Evolutionary conservation across 352 stramenopile genomes (phyloP), one percentile per base, ranked within the genome.

Genomic region (Blastocystis sp.): DNA sequence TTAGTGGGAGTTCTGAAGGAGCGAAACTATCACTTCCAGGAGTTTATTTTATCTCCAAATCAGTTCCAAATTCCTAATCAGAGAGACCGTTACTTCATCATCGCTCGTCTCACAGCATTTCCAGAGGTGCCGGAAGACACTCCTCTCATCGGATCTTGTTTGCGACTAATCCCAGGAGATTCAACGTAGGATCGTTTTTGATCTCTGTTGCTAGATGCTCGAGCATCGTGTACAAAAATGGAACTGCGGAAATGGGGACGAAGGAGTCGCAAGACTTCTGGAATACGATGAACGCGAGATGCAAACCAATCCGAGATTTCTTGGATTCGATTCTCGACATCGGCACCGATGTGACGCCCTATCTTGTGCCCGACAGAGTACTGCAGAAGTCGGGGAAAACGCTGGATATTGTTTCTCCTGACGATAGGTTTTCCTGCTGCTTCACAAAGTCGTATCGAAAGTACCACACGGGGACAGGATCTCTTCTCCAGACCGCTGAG

Each of bases 391-490:
- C 77, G 3, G 77, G 77, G 39, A 29, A 23, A 37, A 29, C 43
- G 53, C 41, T 88, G n/a, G 77, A 88, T 23, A 88, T 88, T 39
- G 77, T 88, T 11, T 63, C 62, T 55, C 77, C 77, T 2, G 26
- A 63, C 20, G 62, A 76, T 53, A 69, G 23, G 15, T 79, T 55
- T 29, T 79, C 77, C 15, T 88, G 77, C 55, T 88, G 77, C 18
- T 88, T 88, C 50, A 88, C 77, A 79, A 88, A 88, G 29, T 39
- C 77, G 26, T 88, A 88, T 55, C 15, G 77, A 18, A 76, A 88
- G 29, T 88, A 88, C 29, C 62, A 88, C 34, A 59, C 47, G 55
- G 77, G 77, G 20, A 88, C 73, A 3, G 73, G 73, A 55, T 84
- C 73, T 23, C 20, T 84, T 4, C 73, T 84, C 0, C 73, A 84